Evolutionary conservation across 2,329 filamentous ascomycete genomes (phyloP).

Genomic region (Talaromyces albobiverticillius): DNA sequence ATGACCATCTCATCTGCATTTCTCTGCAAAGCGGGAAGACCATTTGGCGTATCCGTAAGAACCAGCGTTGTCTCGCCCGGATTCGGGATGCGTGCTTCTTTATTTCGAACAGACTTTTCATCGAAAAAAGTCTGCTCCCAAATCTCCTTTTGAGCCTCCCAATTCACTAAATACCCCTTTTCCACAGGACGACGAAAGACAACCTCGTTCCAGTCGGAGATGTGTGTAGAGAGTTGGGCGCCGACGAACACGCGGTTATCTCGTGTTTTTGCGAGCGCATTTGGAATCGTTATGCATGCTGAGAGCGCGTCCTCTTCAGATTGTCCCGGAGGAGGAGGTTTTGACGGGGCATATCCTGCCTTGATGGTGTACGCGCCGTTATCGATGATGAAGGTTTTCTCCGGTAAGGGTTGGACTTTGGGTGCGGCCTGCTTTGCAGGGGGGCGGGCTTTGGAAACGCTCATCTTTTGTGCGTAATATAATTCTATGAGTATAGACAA

Average conservation of each 20-base stretch:
- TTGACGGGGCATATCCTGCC: constrained; percentile 67
- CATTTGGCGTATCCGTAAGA: constrained; percentile 81
- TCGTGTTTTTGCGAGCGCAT: constrained; percentile 82
- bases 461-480: not conserved
- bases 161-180: constrained; percentile 92
- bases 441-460: constrained; percentile 30
- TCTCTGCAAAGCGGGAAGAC: constrained; percentile 73
- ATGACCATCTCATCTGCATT: constrained; percentile 97
- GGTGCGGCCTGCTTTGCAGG: constrained; percentile 52
- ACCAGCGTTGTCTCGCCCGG: constrained; percentile 79
- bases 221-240: constrained; percentile 67
- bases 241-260: constrained; percentile 76
- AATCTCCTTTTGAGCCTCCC: constrained; percentile 92
- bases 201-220: constrained; percentile 86
- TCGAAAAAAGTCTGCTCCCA: constrained; percentile 90
- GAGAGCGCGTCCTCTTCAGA: constrained; percentile 40
- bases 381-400: constrained; percentile 79
- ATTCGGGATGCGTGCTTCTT: constrained; percentile 47
- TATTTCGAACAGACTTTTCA: constrained; percentile 58
- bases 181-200: constrained; percentile 86
- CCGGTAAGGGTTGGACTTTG: constrained; percentile 51
- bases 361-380: constrained; percentile 93
- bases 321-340: constrained; percentile 15
- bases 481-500: not conserved
- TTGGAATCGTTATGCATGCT: constrained; percentile 70